phyloP scores from a whole-genome alignment of 768 basidiomycete species.

The Coprinopsis strossmayeri region DNA sequence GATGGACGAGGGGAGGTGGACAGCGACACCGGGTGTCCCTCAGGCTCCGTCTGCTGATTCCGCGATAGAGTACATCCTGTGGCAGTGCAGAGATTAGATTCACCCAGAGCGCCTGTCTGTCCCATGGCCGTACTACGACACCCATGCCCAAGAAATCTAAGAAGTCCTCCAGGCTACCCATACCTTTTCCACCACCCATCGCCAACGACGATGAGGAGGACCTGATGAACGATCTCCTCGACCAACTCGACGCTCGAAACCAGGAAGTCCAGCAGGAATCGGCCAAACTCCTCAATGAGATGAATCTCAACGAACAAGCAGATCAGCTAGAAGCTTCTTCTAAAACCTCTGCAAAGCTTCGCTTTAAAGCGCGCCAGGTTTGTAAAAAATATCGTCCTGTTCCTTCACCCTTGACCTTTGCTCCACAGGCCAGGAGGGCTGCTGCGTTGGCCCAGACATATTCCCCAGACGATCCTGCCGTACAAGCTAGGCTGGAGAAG shows the following conservation, averaged over 20 bases:
- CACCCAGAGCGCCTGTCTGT: too few relatives aligned
- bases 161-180: too few relatives aligned
- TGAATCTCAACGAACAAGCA: conserved; percentile 31
- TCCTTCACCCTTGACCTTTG: background rate
- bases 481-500: conserved; percentile 50
- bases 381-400: conserved; percentile 15
- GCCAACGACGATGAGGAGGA: conserved; percentile 41
- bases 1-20: too few relatives aligned
- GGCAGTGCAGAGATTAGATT: conserved; percentile 3
- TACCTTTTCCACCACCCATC: conserved; percentile 21
- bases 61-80: background rate
- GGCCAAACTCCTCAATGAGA: conserved; percentile 40
- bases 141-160: conserved; percentile 34
- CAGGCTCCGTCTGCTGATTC: background rate
- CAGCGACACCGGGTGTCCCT: too few relatives aligned
- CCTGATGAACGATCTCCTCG: conserved; percentile 69
- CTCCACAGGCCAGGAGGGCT: conserved; percentile 60
- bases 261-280: conserved; percentile 42
- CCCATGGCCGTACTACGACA: conserved; percentile 53
- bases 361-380: conserved; percentile 72
- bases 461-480: conserved; percentile 47
- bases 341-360: conserved; percentile 54
- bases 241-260: conserved; percentile 67
- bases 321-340: conserved; percentile 21
- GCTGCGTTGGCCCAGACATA: conserved; percentile 52